Conservation (phyloP, 1,284 basidiomycete genomes). For the Cutaneotrichosporon sp. region DNA sequence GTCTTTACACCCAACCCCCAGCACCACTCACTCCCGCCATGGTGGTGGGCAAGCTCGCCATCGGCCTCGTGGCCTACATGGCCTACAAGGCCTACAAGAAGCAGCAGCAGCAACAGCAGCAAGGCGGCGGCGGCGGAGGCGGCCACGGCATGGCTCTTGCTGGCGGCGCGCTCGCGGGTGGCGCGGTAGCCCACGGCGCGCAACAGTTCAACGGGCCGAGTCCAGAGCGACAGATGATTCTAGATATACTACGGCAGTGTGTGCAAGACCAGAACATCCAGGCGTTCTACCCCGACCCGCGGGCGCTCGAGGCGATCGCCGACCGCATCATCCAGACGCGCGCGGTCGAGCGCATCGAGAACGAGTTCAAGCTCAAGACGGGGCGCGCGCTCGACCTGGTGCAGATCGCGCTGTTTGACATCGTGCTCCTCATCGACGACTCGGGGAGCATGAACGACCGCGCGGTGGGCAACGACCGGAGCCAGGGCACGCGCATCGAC, state of each 20-base stretch:
- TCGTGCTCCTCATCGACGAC: slow-evolving; percentile 53
- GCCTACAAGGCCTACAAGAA: slow-evolving; percentile 5
- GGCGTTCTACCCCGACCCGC: slow-evolving; percentile 54
- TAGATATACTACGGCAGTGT: slow-evolving; percentile 41
- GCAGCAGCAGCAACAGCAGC: not conserved
- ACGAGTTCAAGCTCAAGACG: slow-evolving; percentile 52
- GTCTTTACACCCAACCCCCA: too few species aligned
- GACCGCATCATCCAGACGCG: slow-evolving; percentile 50
- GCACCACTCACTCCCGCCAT: not conserved
- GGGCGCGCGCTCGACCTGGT: slow-evolving; percentile 54
- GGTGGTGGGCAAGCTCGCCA: slow-evolving; percentile 6
- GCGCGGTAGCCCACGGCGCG: not conserved
- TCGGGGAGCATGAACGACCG: slow-evolving; percentile 54
- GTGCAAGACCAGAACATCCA: slow-evolving; percentile 36
- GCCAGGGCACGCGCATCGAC: slow-evolving; percentile 49
- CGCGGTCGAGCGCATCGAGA: slow-evolving; percentile 49
- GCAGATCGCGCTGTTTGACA: slow-evolving; percentile 52
- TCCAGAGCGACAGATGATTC: slow-evolving; percentile 10
- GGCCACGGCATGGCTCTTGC: not conserved
- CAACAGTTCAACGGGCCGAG: not conserved
- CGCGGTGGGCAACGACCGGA: slow-evolving; percentile 22
- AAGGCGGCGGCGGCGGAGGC: not conserved
- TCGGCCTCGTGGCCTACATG: slow-evolving; percentile 6
- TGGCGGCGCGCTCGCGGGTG: not conserved
- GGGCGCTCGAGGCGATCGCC: slow-evolving; percentile 52